A percentile compares a stretch with the other conserved stretches of the same genome.
These are phyloP conservation scores for Colletotrichum trifolii DNA, from an alignment of 2,329 filamentous ascomycete species.

Conservation along the genomic window DNA sequence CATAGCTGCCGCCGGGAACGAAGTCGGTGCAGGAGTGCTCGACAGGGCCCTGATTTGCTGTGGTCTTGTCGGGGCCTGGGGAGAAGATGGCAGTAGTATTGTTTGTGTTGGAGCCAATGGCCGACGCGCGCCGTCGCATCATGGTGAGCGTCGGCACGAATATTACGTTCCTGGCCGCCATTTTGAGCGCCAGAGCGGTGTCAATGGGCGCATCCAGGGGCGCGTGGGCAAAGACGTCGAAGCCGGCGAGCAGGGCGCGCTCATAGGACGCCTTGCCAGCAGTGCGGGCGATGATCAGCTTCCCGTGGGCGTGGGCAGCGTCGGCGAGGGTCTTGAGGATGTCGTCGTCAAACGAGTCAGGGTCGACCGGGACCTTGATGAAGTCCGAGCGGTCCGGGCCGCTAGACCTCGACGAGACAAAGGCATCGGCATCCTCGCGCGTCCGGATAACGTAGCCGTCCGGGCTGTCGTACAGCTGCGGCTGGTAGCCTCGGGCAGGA, in stretches of 20 bases:
- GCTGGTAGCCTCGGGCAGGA: not conserved
- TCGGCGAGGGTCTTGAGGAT: conserved; percentile 39
- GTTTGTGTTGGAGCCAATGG: not conserved
- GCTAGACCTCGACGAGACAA: conserved; percentile 3
- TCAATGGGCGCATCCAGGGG: conserved; percentile 43
- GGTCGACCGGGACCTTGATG: conserved; percentile 42
- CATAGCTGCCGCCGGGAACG: conserved; percentile 37
- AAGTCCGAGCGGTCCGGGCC: conserved; percentile 40
- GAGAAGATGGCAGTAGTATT: too few species aligned
- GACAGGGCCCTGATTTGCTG: not conserved
- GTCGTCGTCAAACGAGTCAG: conserved; percentile 39
- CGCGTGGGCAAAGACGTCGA: conserved; percentile 44
- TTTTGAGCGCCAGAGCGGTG: conserved; percentile 31
- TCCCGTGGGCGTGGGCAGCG: conserved; percentile 40
- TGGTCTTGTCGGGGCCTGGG: not conserved
- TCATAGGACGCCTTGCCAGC: conserved; percentile 40
- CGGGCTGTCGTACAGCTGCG: conserved; percentile 14
- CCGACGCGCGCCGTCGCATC: conserved; percentile 8
- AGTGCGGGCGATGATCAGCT: conserved; percentile 43
- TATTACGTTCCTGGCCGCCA: conserved; percentile 38
- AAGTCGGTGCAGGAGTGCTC: not conserved
- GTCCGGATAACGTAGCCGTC: conserved; percentile 6
- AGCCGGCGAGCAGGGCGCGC: conserved; percentile 41
- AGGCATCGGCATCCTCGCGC: conserved; percentile 1
- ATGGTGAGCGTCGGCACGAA: conserved; percentile 44